Percentiles rank a stretch among this genome's conserved stretches.
Conservation (phyloP, 768 basidiomycete genomes). For the Austroboletus eburneus region DNA sequence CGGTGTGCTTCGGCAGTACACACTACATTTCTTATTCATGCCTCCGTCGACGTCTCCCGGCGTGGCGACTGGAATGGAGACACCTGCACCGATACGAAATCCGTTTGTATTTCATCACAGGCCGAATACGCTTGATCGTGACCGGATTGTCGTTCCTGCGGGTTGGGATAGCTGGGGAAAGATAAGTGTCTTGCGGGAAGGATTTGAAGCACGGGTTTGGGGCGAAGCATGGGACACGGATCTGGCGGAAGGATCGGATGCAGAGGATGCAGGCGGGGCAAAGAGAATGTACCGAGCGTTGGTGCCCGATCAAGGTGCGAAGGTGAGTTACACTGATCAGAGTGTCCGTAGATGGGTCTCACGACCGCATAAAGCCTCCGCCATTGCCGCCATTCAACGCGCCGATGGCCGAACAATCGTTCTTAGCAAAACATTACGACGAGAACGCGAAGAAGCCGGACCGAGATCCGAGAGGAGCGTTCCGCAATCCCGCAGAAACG, state of each 20-base stretch:
- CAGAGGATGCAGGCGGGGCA: slow-evolving; percentile 47
- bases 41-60: slow-evolving; percentile 55
- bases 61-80: slow-evolving; percentile 30
- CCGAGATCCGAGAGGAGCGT: slow-evolving; percentile 83
- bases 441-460: slow-evolving; percentile 87
- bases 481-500: slow-evolving; percentile 71
- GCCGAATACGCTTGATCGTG: slow-evolving; percentile 90
- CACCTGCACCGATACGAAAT: slow-evolving; percentile 55
- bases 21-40: slow-evolving; percentile 63
- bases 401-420: slow-evolving; percentile 84
- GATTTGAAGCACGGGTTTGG: slow-evolving; percentile 81
- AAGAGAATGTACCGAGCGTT: slow-evolving; percentile 64
- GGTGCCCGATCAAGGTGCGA: slow-evolving; percentile 71
- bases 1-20: slow-evolving; percentile 74
- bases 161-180: slow-evolving; percentile 99
- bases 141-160: slow-evolving; percentile 85
- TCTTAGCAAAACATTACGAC: slow-evolving; percentile 89
- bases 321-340: slow-evolving; percentile 41
- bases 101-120: slow-evolving; percentile 84
- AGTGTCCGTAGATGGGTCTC: neutral
- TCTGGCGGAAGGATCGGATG: slow-evolving; percentile 44
- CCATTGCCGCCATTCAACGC: slow-evolving; percentile 74
- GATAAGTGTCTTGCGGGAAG: slow-evolving; percentile 84
- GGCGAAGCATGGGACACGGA: slow-evolving; percentile 80
- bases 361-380: slow-evolving; percentile 41